A percentile compares a stretch with the other conserved stretches of the same genome.
Evolutionary conservation across 1,139 yeast genomes (phyloP).

Genomic region (Yamadazyma dendronema): DNA sequence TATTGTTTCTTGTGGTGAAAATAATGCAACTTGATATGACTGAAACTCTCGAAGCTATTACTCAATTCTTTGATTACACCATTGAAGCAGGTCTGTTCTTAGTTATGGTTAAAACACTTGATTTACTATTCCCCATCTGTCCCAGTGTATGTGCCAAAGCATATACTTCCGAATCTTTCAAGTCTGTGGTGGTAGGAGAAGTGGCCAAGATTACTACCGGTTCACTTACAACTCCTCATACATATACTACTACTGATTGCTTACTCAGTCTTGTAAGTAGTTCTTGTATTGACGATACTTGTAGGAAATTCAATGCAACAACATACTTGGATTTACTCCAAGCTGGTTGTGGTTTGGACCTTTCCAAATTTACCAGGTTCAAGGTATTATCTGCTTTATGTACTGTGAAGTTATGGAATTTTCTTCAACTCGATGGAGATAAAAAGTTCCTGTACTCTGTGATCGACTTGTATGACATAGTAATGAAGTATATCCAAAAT

Average conservation of each 20-base stretch:
- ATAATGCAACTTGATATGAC: constrained; percentile 19
- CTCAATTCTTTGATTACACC: constrained; percentile 24
- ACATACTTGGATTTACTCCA: constrained; percentile 29
- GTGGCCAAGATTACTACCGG: constrained; percentile 9
- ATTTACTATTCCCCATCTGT: constrained; percentile 13
- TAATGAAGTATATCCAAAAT: constrained; percentile 18
- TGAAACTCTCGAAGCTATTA: constrained; percentile 19
- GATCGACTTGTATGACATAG: constrained; percentile 19
- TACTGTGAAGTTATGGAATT: constrained; percentile 45
- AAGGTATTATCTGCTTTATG: constrained; percentile 33
- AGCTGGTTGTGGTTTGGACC: constrained; percentile 17
- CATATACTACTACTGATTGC: constrained; percentile 2
- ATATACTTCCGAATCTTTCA: constrained; percentile 13
- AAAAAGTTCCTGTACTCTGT: constrained; percentile 21
- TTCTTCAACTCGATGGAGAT: constrained; percentile 22
- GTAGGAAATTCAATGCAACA: constrained; percentile 32
- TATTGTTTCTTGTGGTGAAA: constrained; percentile 27
- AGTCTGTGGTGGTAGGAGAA: constrained; percentile 6
- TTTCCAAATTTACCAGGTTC: constrained; percentile 17
- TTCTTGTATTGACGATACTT: constrained; percentile 37
- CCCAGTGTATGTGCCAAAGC: constrained; percentile 13
- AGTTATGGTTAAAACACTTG: constrained; percentile 16
- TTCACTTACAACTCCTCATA: constrained; percentile 7
- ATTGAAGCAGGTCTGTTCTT: constrained; percentile 19
- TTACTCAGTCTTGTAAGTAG: constrained; percentile 27